A percentile compares a stretch with the other conserved stretches of the same genome.
Evolutionary conservation across 2,329 filamentous ascomycete species (phyloP).

Genomic region (Aspergillus sp.): DNA sequence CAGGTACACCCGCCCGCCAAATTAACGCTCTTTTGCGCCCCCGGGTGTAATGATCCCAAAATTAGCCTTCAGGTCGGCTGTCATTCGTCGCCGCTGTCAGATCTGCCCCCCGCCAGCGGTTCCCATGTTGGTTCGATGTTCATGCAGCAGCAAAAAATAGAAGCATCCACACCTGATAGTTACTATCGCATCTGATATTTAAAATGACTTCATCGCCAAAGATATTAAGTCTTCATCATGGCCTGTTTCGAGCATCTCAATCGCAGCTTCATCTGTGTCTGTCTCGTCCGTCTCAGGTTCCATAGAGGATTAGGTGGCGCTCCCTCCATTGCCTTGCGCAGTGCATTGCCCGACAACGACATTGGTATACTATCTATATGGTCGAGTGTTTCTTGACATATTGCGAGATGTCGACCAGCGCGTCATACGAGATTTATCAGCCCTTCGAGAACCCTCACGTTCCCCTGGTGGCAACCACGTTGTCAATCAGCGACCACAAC

Average conservation of each 20-base stretch:
- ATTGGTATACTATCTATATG: too few relatives aligned
- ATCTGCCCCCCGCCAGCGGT: conserved; percentile 17
- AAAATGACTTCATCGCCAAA: conserved; percentile 8
- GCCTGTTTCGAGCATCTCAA: conserved; percentile 6
- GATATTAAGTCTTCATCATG: conserved; percentile 16
- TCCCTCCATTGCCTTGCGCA: too few relatives aligned
- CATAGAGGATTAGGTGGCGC: neutral
- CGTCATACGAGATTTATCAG: too few relatives aligned
- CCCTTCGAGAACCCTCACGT: too few relatives aligned
- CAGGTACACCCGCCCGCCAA: conserved; percentile 11
- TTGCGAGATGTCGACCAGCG: too few relatives aligned
- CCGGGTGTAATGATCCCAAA: conserved; percentile 12
- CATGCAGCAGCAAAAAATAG: conserved; percentile 19
- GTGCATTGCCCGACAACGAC: too few relatives aligned
- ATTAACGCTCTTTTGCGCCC: neutral
- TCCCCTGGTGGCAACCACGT: too few relatives aligned
- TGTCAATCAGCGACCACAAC: too few relatives aligned
- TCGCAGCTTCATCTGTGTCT: conserved; percentile 1
- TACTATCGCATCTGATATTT: conserved; percentile 9
- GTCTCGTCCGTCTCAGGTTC: neutral
- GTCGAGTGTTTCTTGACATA: too few relatives aligned
- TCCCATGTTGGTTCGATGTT: conserved; percentile 11
- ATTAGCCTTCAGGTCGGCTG: conserved; percentile 14
- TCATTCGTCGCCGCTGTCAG: conserved; percentile 15
- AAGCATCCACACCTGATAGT: conserved; percentile 15